These are phyloP conservation scores for Fusarium fujikuroi DNA, from an alignment of 2,329 filamentous ascomycete genomes.

Conservation along the genomic window DNA sequence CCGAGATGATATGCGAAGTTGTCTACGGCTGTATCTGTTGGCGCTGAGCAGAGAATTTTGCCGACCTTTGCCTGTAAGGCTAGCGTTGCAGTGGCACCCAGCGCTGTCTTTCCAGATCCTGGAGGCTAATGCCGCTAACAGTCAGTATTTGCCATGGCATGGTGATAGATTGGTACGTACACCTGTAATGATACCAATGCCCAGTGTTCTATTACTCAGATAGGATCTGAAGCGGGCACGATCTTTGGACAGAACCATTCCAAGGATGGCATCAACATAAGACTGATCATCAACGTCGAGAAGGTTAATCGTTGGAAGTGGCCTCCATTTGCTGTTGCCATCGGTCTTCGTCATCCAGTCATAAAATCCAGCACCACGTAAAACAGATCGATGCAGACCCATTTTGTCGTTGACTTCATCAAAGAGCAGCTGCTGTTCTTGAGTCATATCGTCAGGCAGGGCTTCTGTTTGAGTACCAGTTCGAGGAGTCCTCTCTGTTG, in stretches of 20 bases:
- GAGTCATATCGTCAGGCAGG: rapidly evolving
- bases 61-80: conserved; percentile 18
- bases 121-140: background rate
- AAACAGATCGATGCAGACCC: conserved; percentile 19
- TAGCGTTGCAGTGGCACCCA: background rate
- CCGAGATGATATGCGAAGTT: background rate
- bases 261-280: background rate
- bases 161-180: conserved; percentile 2
- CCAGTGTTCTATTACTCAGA: conserved; percentile 8
- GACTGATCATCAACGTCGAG: background rate
- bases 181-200: conserved; percentile 20
- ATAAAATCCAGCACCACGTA: conserved; percentile 25
- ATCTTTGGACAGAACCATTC: background rate
- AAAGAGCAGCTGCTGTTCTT: rapidly evolving
- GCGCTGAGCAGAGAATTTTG: conserved; percentile 5
- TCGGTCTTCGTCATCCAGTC: background rate
- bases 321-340: background rate
- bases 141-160: background rate
- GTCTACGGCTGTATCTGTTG: background rate
- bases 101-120: conserved; percentile 29
- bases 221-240: conserved; percentile 21
- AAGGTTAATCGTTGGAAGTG: conserved; percentile 8
- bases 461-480: too few species aligned
- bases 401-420: background rate
- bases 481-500: too few species aligned